Percentiles rank a stretch among this genome's conserved stretches.
Evolutionary conservation across 306 rosid species (phyloP).

Genomic region (Casuarina glauca): DNA sequence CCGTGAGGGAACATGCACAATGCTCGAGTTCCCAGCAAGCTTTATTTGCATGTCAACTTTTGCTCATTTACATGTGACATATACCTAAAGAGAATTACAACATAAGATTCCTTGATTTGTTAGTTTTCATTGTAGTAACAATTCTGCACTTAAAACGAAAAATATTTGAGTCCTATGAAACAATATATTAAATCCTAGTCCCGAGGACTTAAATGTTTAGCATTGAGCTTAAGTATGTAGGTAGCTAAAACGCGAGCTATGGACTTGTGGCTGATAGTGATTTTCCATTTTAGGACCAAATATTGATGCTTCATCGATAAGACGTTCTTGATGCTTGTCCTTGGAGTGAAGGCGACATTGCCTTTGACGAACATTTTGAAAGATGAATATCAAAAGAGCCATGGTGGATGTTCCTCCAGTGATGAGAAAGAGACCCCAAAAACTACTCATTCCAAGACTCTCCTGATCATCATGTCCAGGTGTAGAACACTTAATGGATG

Average conservation of each 20-base stretch:
- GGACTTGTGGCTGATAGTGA: neutral
- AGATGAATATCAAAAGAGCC: neutral
- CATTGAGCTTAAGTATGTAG: neutral
- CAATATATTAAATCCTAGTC: too few relatives aligned
- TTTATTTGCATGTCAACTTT: too few relatives aligned
- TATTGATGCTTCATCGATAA: neutral
- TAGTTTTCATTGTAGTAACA: too few relatives aligned
- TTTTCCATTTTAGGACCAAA: neutral
- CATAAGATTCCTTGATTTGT: too few relatives aligned
- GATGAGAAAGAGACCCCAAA: constrained; percentile 2
- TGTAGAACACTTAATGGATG: neutral
- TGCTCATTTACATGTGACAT: too few relatives aligned
- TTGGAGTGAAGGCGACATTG: neutral
- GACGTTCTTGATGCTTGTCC: neutral
- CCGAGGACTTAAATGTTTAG: neutral
- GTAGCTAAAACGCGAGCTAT: neutral
- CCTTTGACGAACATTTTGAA: neutral
- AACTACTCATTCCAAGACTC: neutral
- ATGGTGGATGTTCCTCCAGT: constrained; percentile 2
- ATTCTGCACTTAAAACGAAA: too few relatives aligned
- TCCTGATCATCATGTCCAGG: neutral
- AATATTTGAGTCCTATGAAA: too few relatives aligned
- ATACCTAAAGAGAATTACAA: too few relatives aligned
- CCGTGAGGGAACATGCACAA: too few relatives aligned
- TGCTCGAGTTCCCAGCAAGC: too few relatives aligned